Base-by-base conservation (phyloP, 2,329 filamentous ascomycete genomes). In the Coleophoma cylindrospora region DNA sequence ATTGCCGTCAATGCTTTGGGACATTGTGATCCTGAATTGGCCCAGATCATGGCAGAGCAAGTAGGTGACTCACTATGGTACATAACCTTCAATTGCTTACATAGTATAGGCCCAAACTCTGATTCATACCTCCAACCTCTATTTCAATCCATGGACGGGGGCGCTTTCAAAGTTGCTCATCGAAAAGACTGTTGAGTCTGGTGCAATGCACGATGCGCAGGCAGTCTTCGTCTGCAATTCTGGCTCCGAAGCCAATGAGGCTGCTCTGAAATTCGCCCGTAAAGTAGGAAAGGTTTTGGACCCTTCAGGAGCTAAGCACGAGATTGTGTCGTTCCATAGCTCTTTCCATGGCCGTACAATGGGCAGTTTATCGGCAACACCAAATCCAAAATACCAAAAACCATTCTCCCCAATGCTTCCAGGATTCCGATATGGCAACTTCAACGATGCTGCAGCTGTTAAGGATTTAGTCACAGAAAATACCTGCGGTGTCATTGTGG, bases 311-410 rank as follows among this genome's bases (percentile, higher is more conserved):
- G 70, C 69, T 17, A 96, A 97, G 73, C 70, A 81, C 60, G 91
- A 96, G 63, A 72, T 99, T 44, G 89, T 97, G 47, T 95, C 90
- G 14, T 99, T 97, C 75, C 74, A 89, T 61, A 86, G 87, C 61
- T 91, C 89, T 37, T 99, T 99, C 77, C 94, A 99, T 70, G 94
- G 94, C 61, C 86, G 94, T 52, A 97, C 94, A 14, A 95, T 97
- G 89, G 94, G 94, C 47, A 84, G 86, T 51, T 74, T 99, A 41
- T 95, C 89, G n/a, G 94, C 94, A 11, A 99, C 94, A 5, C 94
- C 91, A 44, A 99, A 97, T 72, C 89, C 91, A 15, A 99, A 99
- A 70, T 99, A 99, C 71, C 94, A 99, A 72, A 82, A 86, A 60
- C 94, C 94, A 0, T 99, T 99, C 66, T 77, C 89, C 13, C 94